Evolutionary conservation across 345 rosid species (phyloP).

Genomic region (Tarenaya hassleriana): DNA sequence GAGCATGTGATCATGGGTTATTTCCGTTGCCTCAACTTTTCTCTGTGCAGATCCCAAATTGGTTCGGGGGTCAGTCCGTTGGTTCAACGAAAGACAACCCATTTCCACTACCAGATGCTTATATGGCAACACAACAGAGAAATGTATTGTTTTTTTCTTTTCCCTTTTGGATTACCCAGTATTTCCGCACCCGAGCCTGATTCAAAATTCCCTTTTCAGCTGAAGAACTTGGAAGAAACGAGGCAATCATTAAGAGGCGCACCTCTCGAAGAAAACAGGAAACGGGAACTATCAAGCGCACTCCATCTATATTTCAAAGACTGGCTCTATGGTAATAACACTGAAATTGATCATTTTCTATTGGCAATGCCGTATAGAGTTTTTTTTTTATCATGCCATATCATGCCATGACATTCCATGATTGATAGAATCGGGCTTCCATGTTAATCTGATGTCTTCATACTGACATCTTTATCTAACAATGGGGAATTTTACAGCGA

Average conservation of each 20-base stretch:
- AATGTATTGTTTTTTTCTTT: constrained; percentile 40
- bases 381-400: background rate
- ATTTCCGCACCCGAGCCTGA: background rate
- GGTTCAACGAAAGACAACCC: constrained; percentile 84
- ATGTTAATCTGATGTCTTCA: too few relatives aligned
- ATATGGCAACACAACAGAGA: constrained; percentile 69
- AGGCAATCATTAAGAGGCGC: constrained; percentile 66
- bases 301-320: constrained; percentile 91
- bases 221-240: constrained; percentile 67
- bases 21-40: constrained; percentile 11
- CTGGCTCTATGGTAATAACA: constrained; percentile 82
- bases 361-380: too few relatives aligned
- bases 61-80: constrained; percentile 64
- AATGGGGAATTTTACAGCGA: constrained; percentile 44
- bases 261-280: constrained; percentile 79
- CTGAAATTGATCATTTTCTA: background rate
- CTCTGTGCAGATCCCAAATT: constrained; percentile 74
- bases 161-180: background rate
- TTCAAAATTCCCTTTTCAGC: constrained; percentile 34
- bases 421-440: too few relatives aligned
- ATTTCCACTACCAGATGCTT: constrained; percentile 70
- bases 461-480: background rate
- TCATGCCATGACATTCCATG: background rate
- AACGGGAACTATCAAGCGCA: constrained; percentile 78
- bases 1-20: constrained; percentile 7